phyloP scores from a whole-genome alignment of 2,329 filamentous ascomycete genomes.

The Fusarium falciforme region DNA sequence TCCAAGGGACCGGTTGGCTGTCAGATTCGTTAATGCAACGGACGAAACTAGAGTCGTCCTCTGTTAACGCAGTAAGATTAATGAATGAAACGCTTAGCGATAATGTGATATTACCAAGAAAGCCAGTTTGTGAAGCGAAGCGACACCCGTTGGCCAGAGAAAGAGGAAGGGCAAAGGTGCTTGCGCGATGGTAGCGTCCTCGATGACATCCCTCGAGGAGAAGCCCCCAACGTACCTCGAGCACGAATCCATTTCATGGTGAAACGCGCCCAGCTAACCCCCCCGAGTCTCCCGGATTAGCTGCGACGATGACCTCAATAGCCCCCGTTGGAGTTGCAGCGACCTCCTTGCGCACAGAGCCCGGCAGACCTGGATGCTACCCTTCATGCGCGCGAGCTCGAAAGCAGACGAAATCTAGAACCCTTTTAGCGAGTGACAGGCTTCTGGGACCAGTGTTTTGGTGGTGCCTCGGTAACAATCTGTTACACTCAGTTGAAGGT shows the following conservation, averaged over 20 bases:
- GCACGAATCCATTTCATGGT: constrained; percentile 17
- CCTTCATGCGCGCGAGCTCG: background rate
- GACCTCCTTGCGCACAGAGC: constrained; percentile 24
- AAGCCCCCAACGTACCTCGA: background rate
- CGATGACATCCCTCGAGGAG: background rate
- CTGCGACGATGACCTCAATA: background rate
- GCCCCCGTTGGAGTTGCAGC: background rate
- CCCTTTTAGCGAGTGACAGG: constrained; percentile 12
- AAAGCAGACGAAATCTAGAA: constrained; percentile 18
- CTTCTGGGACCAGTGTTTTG: constrained; percentile 15
- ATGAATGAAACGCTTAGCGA: constrained; percentile 27
- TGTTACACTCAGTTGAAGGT: constrained; percentile 29
- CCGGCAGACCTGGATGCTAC: constrained; percentile 17
- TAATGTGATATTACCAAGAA: constrained; percentile 23
- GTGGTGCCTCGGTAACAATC: constrained; percentile 11
- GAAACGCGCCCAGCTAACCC: constrained; percentile 19
- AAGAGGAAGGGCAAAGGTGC: constrained; percentile 16
- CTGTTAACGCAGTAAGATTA: constrained; percentile 8
- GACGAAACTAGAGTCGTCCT: constrained; percentile 22
- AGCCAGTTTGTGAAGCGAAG: constrained; percentile 21
- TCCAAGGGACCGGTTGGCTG: constrained; percentile 6
- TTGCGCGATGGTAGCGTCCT: constrained; percentile 7
- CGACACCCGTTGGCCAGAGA: constrained; percentile 24
- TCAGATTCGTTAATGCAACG: constrained; percentile 12
- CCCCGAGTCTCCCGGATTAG: constrained; percentile 3